Conservation (phyloP, 352 stramenopile genomes). For the Phytophthora fragariae region DNA sequence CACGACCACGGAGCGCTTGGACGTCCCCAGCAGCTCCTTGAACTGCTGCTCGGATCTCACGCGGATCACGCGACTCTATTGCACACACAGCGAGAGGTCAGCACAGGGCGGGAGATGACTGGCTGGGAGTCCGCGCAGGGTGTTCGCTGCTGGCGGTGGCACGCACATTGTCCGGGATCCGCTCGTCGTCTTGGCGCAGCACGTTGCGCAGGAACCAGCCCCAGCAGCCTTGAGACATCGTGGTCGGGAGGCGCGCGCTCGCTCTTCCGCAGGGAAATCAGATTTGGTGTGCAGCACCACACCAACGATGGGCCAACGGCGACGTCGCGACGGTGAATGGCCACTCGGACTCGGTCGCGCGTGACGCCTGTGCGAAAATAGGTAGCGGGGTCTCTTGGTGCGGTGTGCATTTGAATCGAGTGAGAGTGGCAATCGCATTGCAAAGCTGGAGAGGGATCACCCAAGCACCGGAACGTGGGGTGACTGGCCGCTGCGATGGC, state of each 20-base stretch:
- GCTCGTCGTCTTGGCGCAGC: conserved; percentile 58
- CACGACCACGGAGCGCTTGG: conserved; percentile 79
- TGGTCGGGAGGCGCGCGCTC: conserved; percentile 33
- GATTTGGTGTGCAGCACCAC: conserved; percentile 21
- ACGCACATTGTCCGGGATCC: conserved; percentile 55
- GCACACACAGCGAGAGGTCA: background rate
- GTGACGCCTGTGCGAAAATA: background rate
- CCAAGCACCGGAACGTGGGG: too few relatives aligned
- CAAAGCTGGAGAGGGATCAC: too few relatives aligned
- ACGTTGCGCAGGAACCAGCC: conserved; percentile 73
- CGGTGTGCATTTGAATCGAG: too few relatives aligned
- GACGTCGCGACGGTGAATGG: background rate
- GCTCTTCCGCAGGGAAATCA: conserved; percentile 13
- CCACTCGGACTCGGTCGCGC: too few relatives aligned
- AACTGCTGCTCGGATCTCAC: conserved; percentile 76
- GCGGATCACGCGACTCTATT: conserved; percentile 77
- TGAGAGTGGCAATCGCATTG: too few relatives aligned
- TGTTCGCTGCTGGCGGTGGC: background rate
- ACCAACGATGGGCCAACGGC: conserved; percentile 14
- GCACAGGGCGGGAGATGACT: background rate
- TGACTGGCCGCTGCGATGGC: too few relatives aligned
- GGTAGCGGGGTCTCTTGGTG: background rate
- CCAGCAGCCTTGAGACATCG: conserved; percentile 74
- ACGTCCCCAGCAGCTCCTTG: conserved; percentile 76
- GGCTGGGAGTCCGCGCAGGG: background rate